phyloP scores from a whole-genome alignment of 208 protist genomes.

The Borovskyia barvae region DNA sequence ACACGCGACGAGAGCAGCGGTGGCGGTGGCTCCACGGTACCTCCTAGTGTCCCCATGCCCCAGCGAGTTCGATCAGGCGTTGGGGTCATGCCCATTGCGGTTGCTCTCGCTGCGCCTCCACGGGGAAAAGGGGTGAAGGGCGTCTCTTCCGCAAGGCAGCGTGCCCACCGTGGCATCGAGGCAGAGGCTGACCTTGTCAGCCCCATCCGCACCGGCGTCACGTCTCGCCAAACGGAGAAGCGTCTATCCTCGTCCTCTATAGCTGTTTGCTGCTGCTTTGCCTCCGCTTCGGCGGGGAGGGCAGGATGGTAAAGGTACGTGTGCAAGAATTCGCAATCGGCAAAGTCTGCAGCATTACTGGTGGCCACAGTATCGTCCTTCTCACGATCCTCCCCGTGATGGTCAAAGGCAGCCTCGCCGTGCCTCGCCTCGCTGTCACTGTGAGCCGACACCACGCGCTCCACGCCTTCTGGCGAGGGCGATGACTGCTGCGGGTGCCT shows the following conservation, averaged over 20 bases:
- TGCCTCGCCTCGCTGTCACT: too few species aligned
- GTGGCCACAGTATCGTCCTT: background rate
- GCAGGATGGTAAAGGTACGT: constrained; percentile 24
- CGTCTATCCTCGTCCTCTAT: too few species aligned
- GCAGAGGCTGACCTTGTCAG: constrained; percentile 1
- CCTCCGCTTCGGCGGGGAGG: too few species aligned
- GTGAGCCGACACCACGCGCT: too few species aligned
- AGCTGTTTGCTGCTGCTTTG: too few species aligned
- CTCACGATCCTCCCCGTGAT: background rate
- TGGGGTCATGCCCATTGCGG: background rate
- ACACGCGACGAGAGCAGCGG: background rate
- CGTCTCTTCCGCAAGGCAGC: constrained; percentile 19
- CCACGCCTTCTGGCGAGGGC: too few species aligned
- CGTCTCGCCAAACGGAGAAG: too few species aligned
- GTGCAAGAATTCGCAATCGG: constrained; percentile 6
- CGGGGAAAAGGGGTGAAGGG: constrained; percentile 23
- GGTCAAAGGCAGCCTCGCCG: too few species aligned
- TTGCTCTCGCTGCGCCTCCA: background rate
- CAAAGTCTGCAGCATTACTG: background rate
- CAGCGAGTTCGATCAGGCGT: background rate
- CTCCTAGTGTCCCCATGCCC: too few species aligned
- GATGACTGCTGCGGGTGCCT: too few species aligned
- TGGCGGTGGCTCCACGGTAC: too few species aligned
- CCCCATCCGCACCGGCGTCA: too few species aligned
- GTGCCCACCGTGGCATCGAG: constrained; percentile 18